A percentile compares a stretch with the other conserved stretches of the same genome.
Conservation (phyloP, 306 rosid species). For the Vigna mungo region DNA sequence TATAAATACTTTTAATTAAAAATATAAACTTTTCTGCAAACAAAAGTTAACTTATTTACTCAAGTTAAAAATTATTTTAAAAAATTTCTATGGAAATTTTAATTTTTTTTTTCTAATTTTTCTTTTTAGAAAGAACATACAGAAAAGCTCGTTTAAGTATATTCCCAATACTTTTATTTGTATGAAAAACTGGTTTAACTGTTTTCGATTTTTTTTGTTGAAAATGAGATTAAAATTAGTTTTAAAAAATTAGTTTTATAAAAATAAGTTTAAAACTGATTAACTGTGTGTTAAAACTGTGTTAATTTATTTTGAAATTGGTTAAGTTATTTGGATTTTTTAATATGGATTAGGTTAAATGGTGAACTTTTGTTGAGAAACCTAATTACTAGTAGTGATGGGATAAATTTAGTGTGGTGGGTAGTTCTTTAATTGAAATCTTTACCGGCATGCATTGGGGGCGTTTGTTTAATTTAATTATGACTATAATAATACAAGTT, state of each 20-base stretch:
- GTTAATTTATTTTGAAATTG: background rate
- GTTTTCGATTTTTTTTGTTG: background rate
- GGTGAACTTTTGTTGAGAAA: background rate
- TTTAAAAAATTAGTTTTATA: background rate
- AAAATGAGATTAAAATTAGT: background rate
- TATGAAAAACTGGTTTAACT: background rate
- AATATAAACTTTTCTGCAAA: too few relatives aligned
- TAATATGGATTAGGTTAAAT: background rate
- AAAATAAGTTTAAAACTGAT: background rate
- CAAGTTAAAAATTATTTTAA: too few relatives aligned
- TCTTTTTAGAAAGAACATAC: too few relatives aligned
- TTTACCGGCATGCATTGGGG: constrained; percentile 9
- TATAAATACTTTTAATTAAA: too few relatives aligned
- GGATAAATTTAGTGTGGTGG: background rate
- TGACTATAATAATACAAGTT: background rate
- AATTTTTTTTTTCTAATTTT: too few relatives aligned
- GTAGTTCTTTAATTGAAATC: constrained; percentile 2
- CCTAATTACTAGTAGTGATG: background rate
- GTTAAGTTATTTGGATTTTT: background rate
- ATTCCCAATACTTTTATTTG: background rate
- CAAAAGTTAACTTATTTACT: too few relatives aligned
- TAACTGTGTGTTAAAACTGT: background rate
- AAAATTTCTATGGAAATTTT: too few relatives aligned
- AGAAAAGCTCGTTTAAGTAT: too few relatives aligned
- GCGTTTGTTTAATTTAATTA: constrained; percentile 12